phyloP scores from a whole-genome alignment of 805 yeast genomes.

The Pichia paraexigua region DNA sequence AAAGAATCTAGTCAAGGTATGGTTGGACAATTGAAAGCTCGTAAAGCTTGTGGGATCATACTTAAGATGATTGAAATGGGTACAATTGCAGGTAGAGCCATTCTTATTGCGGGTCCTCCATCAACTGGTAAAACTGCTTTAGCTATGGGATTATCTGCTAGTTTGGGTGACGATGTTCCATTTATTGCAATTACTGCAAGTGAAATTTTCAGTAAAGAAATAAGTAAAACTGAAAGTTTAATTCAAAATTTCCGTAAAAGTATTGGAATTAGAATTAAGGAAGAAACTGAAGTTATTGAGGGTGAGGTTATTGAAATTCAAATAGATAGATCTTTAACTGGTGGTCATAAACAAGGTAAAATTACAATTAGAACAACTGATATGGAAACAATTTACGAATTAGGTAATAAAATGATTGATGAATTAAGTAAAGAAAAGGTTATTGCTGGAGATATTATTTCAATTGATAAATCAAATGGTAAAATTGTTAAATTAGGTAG shows the following conservation, averaged over 20 bases:
- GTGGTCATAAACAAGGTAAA: slow-evolving; percentile 83
- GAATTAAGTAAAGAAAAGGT: slow-evolving; percentile 91
- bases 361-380: slow-evolving; percentile 77
- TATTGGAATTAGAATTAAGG: slow-evolving; percentile 91
- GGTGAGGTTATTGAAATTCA: slow-evolving; percentile 97
- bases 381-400: slow-evolving; percentile 79
- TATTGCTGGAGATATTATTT: slow-evolving; percentile 91
- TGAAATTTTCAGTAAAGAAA: slow-evolving; percentile 92
- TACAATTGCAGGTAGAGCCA: slow-evolving; percentile 93
- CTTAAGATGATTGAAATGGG: slow-evolving; percentile 89
- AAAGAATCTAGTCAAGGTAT: slow-evolving; percentile 82
- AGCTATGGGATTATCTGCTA: slow-evolving; percentile 93
- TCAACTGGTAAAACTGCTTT: slow-evolving; percentile 98
- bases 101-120: slow-evolving; percentile 93
- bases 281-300: slow-evolving; percentile 94
- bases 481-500: slow-evolving; percentile 96
- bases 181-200: slow-evolving; percentile 96
- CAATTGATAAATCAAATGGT: slow-evolving; percentile 96
- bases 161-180: slow-evolving; percentile 94
- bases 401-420: slow-evolving; percentile 52
- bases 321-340: slow-evolving; percentile 83
- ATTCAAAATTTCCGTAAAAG: slow-evolving; percentile 97
- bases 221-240: slow-evolving; percentile 90
- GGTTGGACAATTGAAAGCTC: slow-evolving; percentile 67
- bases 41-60: slow-evolving; percentile 91